phyloP scores from a whole-genome alignment of 495 filamentous ascomycete species.

The Geopyxis carbonaria region DNA sequence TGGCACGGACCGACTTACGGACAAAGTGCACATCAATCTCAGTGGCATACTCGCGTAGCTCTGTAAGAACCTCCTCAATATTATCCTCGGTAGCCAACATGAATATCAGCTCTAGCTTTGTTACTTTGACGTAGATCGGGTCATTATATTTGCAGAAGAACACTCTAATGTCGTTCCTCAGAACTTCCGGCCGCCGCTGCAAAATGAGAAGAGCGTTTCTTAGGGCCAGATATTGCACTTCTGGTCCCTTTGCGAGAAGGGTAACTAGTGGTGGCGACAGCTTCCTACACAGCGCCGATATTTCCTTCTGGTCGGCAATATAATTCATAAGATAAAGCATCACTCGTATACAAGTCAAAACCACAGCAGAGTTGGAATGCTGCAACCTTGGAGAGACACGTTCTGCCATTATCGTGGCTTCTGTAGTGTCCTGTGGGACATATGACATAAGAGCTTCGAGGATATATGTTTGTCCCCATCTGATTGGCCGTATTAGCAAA shows the following conservation, averaged over 20 bases:
- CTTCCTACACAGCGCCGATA: conserved; percentile 75
- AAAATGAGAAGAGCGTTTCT: conserved; percentile 89
- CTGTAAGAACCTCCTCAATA: conserved; percentile 86
- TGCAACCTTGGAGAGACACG: conserved; percentile 85
- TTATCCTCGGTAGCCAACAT: conserved; percentile 96
- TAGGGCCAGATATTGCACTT: conserved; percentile 91
- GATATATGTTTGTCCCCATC: conserved; percentile 99
- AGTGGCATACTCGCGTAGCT: conserved; percentile 89
- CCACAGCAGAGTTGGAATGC: conserved; percentile 90
- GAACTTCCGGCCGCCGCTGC: conserved; percentile 80
- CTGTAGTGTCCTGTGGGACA: conserved; percentile 74
- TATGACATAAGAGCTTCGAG: conserved; percentile 97
- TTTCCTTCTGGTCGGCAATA: conserved; percentile 82
- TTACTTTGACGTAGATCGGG: conserved; percentile 98
- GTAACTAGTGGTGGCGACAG: conserved; percentile 91
- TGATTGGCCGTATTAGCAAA: conserved; percentile 22
- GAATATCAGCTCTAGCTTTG: conserved; percentile 95
- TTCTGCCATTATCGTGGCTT: conserved; percentile 80
- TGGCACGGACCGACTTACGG: conserved; percentile 90
- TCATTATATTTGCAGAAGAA: conserved; percentile 99
- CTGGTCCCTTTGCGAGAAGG: conserved; percentile 83
- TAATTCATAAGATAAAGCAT: conserved; percentile 99
- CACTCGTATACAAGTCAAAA: conserved; percentile 86
- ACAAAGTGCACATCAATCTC: conserved; percentile 99
- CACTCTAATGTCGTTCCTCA: conserved; percentile 90